Conservation (phyloP, 2,329 filamentous ascomycete species). For the Hypoxylon sp. region DNA sequence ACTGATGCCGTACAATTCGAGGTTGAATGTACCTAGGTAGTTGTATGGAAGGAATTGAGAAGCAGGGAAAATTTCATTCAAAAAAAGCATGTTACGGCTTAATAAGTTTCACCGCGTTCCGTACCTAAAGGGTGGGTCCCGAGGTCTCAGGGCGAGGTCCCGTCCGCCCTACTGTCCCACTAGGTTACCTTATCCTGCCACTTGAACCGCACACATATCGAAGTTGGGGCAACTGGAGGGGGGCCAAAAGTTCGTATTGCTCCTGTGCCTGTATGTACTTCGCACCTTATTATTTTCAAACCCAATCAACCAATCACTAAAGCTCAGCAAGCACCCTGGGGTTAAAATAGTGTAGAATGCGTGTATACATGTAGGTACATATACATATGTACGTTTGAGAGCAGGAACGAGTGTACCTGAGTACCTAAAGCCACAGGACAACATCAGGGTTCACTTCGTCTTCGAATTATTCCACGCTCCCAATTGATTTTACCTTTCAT, state of each 20-base stretch:
- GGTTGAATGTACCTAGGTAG: neutral
- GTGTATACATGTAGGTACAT: constrained; percentile 16
- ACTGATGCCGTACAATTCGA: neutral
- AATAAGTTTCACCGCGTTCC: constrained; percentile 28
- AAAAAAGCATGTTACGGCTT: constrained; percentile 7
- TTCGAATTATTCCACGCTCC: constrained; percentile 27
- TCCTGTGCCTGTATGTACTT: constrained; percentile 25
- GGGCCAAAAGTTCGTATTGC: constrained; percentile 35
- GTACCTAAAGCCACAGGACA: constrained; percentile 4
- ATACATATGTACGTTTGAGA: neutral
- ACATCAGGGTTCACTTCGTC: constrained; percentile 29
- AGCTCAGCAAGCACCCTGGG: constrained; percentile 15
- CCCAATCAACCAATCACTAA: constrained; percentile 15
- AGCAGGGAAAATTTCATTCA: neutral
- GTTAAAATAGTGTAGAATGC: constrained; percentile 13
- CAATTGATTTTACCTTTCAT: constrained; percentile 33
- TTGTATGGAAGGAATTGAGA: neutral
- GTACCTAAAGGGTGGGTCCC: constrained; percentile 3
- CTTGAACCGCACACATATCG: constrained; percentile 2
- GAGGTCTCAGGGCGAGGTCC: constrained; percentile 5
- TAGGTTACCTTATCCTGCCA: constrained; percentile 7
- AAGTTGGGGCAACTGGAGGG: constrained; percentile 14
- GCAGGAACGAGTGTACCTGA: constrained; percentile 1
- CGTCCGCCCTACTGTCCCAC: constrained; percentile 4
- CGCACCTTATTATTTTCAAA: constrained; percentile 14